A percentile compares a stretch with the other conserved stretches of the same genome.
Evolutionary conservation across 208 protist species (phyloP).

Genomic region (Porcisia hertigi): DNA sequence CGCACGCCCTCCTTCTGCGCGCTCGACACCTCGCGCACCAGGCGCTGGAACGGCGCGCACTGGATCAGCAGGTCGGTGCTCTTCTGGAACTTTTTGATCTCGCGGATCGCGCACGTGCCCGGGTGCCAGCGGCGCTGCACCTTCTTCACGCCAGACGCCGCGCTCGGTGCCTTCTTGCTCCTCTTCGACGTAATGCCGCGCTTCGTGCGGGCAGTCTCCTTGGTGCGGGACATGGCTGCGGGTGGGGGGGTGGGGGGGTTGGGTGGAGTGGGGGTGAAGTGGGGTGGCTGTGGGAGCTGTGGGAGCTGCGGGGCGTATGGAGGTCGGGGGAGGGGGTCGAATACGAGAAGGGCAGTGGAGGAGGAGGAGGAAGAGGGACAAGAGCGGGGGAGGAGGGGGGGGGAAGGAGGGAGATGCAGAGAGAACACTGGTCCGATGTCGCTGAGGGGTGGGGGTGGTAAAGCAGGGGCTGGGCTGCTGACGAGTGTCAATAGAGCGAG

Average conservation of each 20-base stretch:
- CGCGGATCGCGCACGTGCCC: too few species aligned
- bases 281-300: slow-evolving; percentile 9
- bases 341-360: neutral
- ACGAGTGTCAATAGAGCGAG: neutral
- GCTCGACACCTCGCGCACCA: too few species aligned
- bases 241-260: slow-evolving; percentile 2
- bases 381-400: neutral
- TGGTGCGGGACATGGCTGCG: slow-evolving; percentile 95
- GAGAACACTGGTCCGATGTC: too few species aligned
- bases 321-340: neutral
- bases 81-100: too few species aligned
- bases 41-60: too few species aligned
- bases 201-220: too few species aligned
- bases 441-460: neutral
- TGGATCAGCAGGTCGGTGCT: too few species aligned
- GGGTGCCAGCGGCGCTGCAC: too few species aligned
- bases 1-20: too few species aligned
- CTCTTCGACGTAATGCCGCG: too few species aligned
- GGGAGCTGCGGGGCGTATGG: slow-evolving; percentile 1
- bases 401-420: neutral
- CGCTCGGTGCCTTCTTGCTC: too few species aligned
- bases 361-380: slow-evolving; percentile 12
- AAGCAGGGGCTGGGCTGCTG: neutral
- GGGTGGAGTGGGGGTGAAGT: neutral
- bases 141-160: too few species aligned